Evolutionary conservation across 176 grass and related monocot genomes (phyloP).

Genomic region (Musa itinerans): DNA sequence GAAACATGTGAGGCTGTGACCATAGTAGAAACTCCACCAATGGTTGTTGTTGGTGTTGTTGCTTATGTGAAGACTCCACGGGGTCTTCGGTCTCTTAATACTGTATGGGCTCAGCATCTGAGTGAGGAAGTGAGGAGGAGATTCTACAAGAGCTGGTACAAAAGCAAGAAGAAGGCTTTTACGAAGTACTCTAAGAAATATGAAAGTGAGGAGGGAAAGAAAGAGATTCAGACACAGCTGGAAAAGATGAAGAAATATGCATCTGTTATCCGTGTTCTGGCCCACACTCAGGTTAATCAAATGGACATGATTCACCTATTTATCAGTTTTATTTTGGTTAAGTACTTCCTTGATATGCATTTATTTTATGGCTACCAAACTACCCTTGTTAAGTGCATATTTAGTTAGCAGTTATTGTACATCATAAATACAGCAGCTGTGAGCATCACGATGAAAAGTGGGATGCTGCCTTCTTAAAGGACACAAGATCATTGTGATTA

Average conservation of each 20-base stretch:
- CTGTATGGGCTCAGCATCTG: constrained; percentile 97
- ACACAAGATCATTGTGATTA: no score
- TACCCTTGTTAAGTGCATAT: no score
- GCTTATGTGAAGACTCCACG: constrained; percentile 84
- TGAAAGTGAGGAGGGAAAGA: constrained; percentile 64
- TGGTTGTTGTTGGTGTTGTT: constrained; percentile 82
- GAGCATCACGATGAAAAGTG: no score
- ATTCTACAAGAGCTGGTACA: constrained; percentile 98
- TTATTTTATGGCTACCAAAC: no score
- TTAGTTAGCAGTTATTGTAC: no score
- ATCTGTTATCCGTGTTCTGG: constrained; percentile 66
- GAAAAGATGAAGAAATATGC: constrained; percentile 98
- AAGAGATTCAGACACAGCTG: constrained; percentile 68
- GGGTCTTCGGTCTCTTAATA: constrained; percentile 65
- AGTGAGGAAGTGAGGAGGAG: constrained; percentile 79
- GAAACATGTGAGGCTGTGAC: constrained; percentile 93
- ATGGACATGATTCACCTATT: not conserved
- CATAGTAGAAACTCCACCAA: constrained; percentile 62
- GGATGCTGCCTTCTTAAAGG: no score
- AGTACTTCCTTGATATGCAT: not conserved
- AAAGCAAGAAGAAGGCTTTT: constrained; percentile 95
- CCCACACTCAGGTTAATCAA: constrained; percentile 56
- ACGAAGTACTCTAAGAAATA: constrained; percentile 79
- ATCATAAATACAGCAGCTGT: no score
- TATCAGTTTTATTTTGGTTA: not conserved